Percentiles rank a stretch among this genome's conserved stretches.
phyloP scores from a whole-genome alignment of 805 yeast species.

The Candida takata region DNA sequence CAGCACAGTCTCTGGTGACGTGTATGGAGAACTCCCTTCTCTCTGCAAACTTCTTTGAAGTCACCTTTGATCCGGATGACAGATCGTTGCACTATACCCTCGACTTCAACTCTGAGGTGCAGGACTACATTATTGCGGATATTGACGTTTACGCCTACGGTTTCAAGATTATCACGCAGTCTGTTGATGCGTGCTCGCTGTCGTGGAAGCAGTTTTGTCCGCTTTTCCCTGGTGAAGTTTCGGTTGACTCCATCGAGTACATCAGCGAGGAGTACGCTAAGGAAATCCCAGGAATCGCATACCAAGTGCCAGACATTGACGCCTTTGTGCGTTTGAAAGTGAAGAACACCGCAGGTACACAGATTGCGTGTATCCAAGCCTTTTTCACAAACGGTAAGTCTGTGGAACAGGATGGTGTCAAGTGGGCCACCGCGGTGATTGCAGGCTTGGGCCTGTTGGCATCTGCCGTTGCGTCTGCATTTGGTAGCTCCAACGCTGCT shows the following conservation, averaged over 20 bases:
- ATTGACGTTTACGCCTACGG: conserved; percentile 83
- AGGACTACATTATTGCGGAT: conserved; percentile 60
- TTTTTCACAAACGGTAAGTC: conserved; percentile 81
- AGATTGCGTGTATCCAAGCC: conserved; percentile 91
- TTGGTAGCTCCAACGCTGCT: conserved; percentile 86
- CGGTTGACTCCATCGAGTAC: conserved; percentile 64
- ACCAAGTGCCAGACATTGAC: conserved; percentile 87
- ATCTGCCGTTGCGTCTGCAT: conserved; percentile 75
- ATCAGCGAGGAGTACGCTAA: conserved; percentile 41
- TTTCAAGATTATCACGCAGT: conserved; percentile 52
- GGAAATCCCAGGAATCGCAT: conserved; percentile 79
- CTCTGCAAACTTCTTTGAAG: conserved; percentile 68
- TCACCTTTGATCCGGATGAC: conserved; percentile 67
- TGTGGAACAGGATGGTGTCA: conserved; percentile 87
- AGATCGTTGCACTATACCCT: conserved; percentile 61
- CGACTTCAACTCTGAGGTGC: conserved; percentile 60
- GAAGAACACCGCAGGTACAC: conserved; percentile 43
- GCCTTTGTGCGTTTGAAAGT: conserved; percentile 72
- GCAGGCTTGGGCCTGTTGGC: conserved; percentile 82
- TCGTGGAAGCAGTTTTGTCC: conserved; percentile 90
- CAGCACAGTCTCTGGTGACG: conserved; percentile 75
- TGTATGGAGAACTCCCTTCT: conserved; percentile 76
- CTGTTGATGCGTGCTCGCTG: conserved; percentile 53
- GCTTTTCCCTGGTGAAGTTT: conserved; percentile 71
- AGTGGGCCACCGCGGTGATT: conserved; percentile 91